Evolutionary conservation across 2,329 filamentous ascomycete species (phyloP).

Genomic region (Leptodontidium sp.): DNA sequence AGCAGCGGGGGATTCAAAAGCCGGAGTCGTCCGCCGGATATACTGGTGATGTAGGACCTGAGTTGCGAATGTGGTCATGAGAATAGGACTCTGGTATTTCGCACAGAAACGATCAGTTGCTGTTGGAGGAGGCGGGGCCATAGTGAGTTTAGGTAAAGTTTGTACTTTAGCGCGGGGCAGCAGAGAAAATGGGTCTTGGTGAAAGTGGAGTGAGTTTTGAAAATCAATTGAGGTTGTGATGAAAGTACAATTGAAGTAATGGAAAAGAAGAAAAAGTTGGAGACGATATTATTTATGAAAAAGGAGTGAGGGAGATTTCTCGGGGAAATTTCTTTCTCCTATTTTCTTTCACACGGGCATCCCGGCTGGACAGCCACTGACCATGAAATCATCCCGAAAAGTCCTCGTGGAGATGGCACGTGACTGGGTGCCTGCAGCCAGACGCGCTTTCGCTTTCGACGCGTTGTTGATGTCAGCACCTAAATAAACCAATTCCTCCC

Average conservation of each 20-base stretch:
- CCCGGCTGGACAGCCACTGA: constrained; percentile 1
- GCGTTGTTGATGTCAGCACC: constrained; percentile 29
- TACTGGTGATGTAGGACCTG: constrained; percentile 41
- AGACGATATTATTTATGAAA: constrained; percentile 6
- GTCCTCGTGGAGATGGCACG: background rate
- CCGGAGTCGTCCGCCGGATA: constrained; percentile 33
- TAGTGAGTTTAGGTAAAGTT: constrained; percentile 8
- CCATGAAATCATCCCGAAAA: constrained; percentile 10
- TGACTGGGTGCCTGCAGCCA: constrained; percentile 16
- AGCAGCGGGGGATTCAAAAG: constrained; percentile 24
- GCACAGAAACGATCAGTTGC: constrained; percentile 38
- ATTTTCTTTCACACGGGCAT: background rate
- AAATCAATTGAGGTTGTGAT: background rate
- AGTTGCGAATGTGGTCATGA: constrained; percentile 37
- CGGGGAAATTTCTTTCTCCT: constrained; percentile 14
- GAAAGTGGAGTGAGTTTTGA: background rate
- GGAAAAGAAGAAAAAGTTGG: background rate
- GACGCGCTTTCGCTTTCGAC: constrained; percentile 19
- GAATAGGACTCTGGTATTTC: constrained; percentile 36
- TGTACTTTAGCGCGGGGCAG: constrained; percentile 27
- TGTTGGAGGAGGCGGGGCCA: constrained; percentile 36
- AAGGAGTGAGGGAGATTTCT: background rate
- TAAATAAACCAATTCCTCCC: background rate
- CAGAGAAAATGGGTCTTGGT: constrained; percentile 17
- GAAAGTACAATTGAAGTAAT: background rate